Evolutionary conservation across 257 asterid genomes (phyloP).

Genomic region (Paraleonurus japonicus): DNA sequence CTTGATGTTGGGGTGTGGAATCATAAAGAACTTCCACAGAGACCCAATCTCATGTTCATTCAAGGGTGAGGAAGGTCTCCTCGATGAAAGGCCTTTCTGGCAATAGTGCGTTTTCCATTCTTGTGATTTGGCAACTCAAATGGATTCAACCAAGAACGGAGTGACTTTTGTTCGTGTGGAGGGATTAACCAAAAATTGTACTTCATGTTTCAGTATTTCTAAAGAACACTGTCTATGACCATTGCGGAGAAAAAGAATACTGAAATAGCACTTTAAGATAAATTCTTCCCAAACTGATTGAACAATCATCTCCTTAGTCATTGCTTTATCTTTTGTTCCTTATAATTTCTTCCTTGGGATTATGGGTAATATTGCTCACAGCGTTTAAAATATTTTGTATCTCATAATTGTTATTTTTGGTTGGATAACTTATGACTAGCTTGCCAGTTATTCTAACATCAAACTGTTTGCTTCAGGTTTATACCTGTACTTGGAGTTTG

Average conservation of each 20-base stretch:
- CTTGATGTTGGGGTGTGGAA: too few species aligned
- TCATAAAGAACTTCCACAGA: too few species aligned
- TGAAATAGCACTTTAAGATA: background rate
- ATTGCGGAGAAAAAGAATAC: background rate
- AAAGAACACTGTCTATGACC: background rate
- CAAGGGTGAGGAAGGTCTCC: too few species aligned
- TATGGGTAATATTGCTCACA: background rate
- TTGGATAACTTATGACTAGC: background rate
- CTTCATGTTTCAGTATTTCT: background rate
- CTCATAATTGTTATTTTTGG: background rate
- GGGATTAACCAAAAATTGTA: background rate
- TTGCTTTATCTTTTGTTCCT: background rate
- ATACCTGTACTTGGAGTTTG: background rate
- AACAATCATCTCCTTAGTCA: background rate
- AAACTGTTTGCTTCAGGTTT: background rate
- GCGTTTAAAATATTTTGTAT: background rate
- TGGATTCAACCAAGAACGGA: too few species aligned
- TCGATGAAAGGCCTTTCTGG: too few species aligned
- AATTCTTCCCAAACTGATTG: background rate
- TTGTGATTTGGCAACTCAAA: too few species aligned
- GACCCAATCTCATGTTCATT: too few species aligned
- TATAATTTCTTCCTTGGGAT: slow-evolving; percentile 5
- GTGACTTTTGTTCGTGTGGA: background rate
- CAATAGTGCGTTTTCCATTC: too few species aligned
- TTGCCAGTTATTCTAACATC: background rate